A percentile compares a stretch with the other conserved stretches of the same genome.
Conservation (phyloP, 2,329 filamentous ascomycete genomes). For the Hypoxylon sp. region DNA sequence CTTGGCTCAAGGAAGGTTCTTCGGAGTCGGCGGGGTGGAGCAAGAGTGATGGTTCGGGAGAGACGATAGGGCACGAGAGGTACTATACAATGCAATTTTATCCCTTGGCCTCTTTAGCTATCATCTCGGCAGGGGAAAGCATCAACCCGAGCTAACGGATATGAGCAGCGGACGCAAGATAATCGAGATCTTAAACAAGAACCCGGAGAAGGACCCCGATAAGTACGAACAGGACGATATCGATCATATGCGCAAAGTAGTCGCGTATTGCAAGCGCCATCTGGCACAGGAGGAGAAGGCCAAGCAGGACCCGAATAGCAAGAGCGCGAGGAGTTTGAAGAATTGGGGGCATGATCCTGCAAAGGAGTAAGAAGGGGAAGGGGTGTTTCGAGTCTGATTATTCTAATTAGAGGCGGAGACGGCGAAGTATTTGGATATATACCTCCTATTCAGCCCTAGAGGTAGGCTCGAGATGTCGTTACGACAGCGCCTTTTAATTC, state of each 20-base stretch:
- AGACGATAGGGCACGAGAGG: conserved; percentile 69
- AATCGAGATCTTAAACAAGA: conserved; percentile 69
- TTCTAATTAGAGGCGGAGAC: no score
- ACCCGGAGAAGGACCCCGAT: conserved; percentile 65
- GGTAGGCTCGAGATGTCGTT: no score
- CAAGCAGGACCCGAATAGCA: conserved; percentile 59
- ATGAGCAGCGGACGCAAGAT: conserved; percentile 67
- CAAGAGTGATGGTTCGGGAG: conserved; percentile 67
- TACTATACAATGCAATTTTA: conserved; percentile 13
- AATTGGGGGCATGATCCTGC: conserved; percentile 66
- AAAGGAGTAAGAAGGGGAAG: conserved; percentile 30
- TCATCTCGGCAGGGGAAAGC: background rate
- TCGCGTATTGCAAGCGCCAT: conserved; percentile 71
- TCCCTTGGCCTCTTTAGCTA: background rate
- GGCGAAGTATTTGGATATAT: no score
- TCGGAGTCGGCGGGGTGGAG: conserved; percentile 67
- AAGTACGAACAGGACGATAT: conserved; percentile 64
- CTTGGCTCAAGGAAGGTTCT: conserved; percentile 67
- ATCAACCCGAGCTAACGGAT: background rate
- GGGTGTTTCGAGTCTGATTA: background rate
- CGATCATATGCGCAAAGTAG: conserved; percentile 69
- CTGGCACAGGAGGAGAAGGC: conserved; percentile 70
- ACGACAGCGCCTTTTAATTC: no score
- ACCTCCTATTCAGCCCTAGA: no score
- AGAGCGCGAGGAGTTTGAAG: conserved; percentile 66